Conservation (phyloP, 169 alveolate species). For the Plasmodium gonderi region DNA sequence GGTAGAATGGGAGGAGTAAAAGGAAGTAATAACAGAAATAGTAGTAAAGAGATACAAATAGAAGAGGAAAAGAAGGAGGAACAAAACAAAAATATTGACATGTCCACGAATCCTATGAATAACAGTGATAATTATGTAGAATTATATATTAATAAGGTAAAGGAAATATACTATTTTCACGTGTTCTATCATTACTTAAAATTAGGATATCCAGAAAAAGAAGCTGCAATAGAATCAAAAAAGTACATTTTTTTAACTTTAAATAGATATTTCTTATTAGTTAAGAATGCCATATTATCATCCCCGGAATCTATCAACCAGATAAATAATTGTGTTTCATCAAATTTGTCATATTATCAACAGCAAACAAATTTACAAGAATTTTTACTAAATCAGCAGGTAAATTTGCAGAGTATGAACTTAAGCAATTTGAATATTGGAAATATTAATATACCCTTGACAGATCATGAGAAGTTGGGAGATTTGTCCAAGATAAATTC, state of each 20-base stretch:
- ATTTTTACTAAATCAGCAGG: constrained; percentile 54
- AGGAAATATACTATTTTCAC: constrained; percentile 69
- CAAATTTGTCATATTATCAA: constrained; percentile 51
- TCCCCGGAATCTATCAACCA: constrained; percentile 62
- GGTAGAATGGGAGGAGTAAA: neutral
- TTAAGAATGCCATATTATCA: constrained; percentile 63
- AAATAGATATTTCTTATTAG: constrained; percentile 43
- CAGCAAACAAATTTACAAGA: constrained; percentile 60
- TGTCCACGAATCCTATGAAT: neutral
- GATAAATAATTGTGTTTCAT: constrained; percentile 65
- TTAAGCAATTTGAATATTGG: constrained; percentile 12
- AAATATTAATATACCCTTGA: constrained; percentile 39
- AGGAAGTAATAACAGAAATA: neutral
- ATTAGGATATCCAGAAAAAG: constrained; percentile 70
- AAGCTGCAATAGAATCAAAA: constrained; percentile 70
- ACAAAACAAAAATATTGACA: neutral
- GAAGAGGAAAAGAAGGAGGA: neutral
- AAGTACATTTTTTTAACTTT: constrained; percentile 61
- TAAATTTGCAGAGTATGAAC: constrained; percentile 16
- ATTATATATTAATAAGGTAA: constrained; percentile 59
- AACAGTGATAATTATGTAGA: constrained; percentile 52
- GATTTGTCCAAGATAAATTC: constrained; percentile 23
- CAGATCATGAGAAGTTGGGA: constrained; percentile 7
- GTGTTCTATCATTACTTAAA: constrained; percentile 71
- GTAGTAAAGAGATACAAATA: neutral